These are phyloP conservation scores for Grosmannia clavigera DNA, from an alignment of 2,329 filamentous ascomycete genomes.

Conservation along the genomic window DNA sequence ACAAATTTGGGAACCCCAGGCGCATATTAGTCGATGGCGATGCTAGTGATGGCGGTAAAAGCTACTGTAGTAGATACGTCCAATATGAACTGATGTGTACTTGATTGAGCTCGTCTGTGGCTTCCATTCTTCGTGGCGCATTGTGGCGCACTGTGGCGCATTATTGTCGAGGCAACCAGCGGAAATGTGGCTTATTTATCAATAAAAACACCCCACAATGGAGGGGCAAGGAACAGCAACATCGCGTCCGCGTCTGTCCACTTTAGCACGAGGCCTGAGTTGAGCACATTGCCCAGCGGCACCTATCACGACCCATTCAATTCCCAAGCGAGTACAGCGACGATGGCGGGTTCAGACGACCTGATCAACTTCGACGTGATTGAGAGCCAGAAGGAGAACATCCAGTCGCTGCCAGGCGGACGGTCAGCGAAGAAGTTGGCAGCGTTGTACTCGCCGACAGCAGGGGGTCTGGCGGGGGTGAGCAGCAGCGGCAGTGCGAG, in stretches of 20 bases:
- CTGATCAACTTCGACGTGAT: slow-evolving; percentile 78
- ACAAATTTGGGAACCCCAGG: neutral
- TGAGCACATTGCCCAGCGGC: no score
- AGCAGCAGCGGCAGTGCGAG: slow-evolving; percentile 24
- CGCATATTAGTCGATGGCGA: neutral
- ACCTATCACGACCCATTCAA: neutral
- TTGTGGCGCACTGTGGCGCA: neutral
- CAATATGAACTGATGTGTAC: neutral
- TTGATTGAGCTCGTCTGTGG: neutral
- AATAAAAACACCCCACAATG: slow-evolving; percentile 9
- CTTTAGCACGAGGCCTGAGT: neutral
- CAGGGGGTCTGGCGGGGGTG: slow-evolving; percentile 11
- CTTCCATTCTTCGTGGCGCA: neutral
- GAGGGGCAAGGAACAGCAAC: neutral
- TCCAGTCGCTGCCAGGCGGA: slow-evolving; percentile 78
- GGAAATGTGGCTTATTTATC: slow-evolving; percentile 6
- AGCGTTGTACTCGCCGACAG: slow-evolving; percentile 61
- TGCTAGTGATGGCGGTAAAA: neutral
- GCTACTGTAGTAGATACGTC: neutral
- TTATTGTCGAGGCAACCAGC: slow-evolving; percentile 11
- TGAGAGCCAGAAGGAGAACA: slow-evolving; percentile 95
- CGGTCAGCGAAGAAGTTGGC: slow-evolving; percentile 83
- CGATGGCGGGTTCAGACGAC: slow-evolving; percentile 26
- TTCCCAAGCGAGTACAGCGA: neutral
- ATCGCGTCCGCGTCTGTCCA: slow-evolving; percentile 2